Conservation (phyloP, 768 basidiomycete genomes). For the Gyrodon lividus region DNA sequence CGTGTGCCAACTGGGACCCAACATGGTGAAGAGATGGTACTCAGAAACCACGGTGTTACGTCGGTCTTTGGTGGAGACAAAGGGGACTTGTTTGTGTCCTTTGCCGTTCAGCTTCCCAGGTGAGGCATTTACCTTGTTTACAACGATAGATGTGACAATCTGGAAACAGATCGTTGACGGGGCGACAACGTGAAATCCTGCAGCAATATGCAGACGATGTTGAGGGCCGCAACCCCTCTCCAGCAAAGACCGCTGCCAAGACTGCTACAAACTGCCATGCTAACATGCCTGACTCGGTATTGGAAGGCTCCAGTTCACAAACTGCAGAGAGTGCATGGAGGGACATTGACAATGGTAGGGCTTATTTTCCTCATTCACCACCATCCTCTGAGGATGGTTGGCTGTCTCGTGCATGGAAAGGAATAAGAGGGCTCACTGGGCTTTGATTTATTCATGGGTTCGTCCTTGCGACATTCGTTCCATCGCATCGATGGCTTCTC, state of each 20-base stretch:
- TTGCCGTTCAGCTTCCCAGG: slow-evolving; percentile 89
- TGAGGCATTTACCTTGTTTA: slow-evolving; percentile 37
- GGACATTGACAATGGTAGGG: slow-evolving; percentile 69
- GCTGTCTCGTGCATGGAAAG: slow-evolving; percentile 69
- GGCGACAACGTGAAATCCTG: slow-evolving; percentile 82
- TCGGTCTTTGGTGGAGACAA: slow-evolving; percentile 56
- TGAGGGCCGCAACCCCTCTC: slow-evolving; percentile 56
- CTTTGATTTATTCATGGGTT: slow-evolving; percentile 62
- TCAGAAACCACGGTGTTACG: slow-evolving; percentile 82
- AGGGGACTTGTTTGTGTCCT: slow-evolving; percentile 88
- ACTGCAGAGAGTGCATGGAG: slow-evolving; percentile 21
- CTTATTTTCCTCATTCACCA: slow-evolving; percentile 58
- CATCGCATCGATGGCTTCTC: slow-evolving; percentile 25
- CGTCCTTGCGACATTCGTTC: slow-evolving; percentile 32
- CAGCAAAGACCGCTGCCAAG: slow-evolving; percentile 6
- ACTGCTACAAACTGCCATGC: no score
- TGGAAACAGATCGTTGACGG: slow-evolving; percentile 66
- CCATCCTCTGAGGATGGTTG: slow-evolving; percentile 57
- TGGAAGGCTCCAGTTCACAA: slow-evolving; percentile 18
- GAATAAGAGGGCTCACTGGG: slow-evolving; percentile 67
- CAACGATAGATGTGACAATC: slow-evolving; percentile 6
- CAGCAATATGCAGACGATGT: slow-evolving; percentile 91
- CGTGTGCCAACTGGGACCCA: slow-evolving; percentile 91
- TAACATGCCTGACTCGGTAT: slow-evolving; percentile 19
- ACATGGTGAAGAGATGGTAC: slow-evolving; percentile 94